phyloP scores from a whole-genome alignment of 73 alveolate genomes.

The Symbiodinium pilosum region DNA sequence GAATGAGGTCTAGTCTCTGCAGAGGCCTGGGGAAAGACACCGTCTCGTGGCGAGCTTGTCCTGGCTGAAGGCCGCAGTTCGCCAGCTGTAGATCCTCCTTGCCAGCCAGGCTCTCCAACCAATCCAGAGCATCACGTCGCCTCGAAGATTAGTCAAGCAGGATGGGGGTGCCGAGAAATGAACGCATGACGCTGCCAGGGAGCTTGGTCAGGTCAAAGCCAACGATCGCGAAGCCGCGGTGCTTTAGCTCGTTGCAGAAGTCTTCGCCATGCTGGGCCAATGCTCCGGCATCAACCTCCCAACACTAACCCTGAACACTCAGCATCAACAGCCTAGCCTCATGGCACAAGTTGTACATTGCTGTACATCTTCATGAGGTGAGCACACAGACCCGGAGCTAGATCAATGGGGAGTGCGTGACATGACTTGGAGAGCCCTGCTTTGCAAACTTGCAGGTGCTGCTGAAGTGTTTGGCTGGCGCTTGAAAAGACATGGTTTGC shows the following conservation, averaged over 20 bases:
- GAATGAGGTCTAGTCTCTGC: constrained; percentile 29
- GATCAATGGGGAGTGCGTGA: too few species aligned
- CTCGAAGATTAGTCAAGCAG: not conserved
- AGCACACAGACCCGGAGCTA: too few species aligned
- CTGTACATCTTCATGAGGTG: too few species aligned
- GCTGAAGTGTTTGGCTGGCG: too few species aligned
- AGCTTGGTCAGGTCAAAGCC: not conserved
- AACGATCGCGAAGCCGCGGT: not conserved
- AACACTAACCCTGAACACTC: not conserved
- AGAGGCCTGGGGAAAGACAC: constrained; percentile 31
- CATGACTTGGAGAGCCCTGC: too few species aligned
- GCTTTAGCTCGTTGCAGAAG: not conserved
- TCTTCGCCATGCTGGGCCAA: not conserved
- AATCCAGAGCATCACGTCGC: not conserved
- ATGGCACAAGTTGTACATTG: too few species aligned
- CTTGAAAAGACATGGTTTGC: too few species aligned
- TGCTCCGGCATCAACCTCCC: not conserved
- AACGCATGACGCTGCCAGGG: too few species aligned
- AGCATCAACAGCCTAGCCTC: too few species aligned
- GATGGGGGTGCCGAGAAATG: too few species aligned
- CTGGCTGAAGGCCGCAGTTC: not conserved
- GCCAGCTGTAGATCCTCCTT: not conserved
- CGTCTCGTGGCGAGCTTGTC: not conserved
- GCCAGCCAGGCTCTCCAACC: constrained; percentile 30
- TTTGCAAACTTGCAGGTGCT: too few species aligned